Conservation (phyloP, 805 yeast genomes). For the Komagataella populi region DNA sequence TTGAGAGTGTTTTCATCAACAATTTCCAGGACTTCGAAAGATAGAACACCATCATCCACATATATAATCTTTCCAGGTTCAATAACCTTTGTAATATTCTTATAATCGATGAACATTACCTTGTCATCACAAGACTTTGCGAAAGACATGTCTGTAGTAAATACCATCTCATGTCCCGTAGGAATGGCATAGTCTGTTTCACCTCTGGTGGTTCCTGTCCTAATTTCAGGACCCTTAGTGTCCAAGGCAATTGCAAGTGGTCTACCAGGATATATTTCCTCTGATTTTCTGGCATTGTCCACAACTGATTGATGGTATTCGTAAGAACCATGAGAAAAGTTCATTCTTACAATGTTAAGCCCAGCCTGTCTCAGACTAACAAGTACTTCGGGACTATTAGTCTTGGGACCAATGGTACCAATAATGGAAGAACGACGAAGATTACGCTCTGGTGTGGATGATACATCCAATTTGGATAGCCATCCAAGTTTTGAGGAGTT, state of each 20-base stretch:
- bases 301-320: constrained; percentile 95
- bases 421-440: constrained; percentile 92
- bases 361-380: constrained; percentile 92
- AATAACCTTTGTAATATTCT: constrained; percentile 92
- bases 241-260: constrained; percentile 97
- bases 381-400: constrained; percentile 78
- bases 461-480: constrained; percentile 68
- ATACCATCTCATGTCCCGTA: constrained; percentile 80
- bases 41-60: constrained; percentile 95
- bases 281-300: constrained; percentile 94
- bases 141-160: constrained; percentile 82
- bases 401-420: constrained; percentile 98
- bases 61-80: constrained; percentile 79
- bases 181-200: constrained; percentile 72
- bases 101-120: constrained; percentile 84
- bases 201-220: constrained; percentile 89
- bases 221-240: constrained; percentile 99
- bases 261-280: constrained; percentile 81
- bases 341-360: constrained; percentile 95
- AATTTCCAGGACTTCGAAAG: constrained; percentile 83
- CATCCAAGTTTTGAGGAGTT: constrained; percentile 47
- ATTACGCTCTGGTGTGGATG: constrained; percentile 62
- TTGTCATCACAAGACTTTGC: constrained; percentile 60
- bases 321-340: constrained; percentile 96
- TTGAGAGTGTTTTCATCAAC: constrained; percentile 69